A percentile compares a stretch with the other conserved stretches of the same genome.
Evolutionary conservation across 75 land plant genomes (phyloP).

Genomic region (Picea sitchensis): DNA sequence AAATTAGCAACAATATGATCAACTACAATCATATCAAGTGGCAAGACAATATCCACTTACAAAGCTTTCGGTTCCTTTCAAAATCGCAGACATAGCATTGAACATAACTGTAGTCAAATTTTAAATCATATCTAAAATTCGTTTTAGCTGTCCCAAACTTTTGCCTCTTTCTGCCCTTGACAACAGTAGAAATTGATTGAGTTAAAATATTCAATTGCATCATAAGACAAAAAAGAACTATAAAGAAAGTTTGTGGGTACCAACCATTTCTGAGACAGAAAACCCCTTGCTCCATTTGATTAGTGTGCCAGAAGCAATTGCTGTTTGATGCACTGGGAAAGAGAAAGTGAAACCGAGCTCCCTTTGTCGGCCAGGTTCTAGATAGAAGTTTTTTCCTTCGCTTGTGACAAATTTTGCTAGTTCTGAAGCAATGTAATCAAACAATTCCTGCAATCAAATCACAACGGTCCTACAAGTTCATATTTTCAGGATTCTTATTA

Average conservation of each 20-base stretch:
- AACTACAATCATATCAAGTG: neutral
- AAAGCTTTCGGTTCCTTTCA: neutral
- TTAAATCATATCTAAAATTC: neutral
- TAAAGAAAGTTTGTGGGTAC: conserved; percentile 7
- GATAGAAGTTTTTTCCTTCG: conserved; percentile 41
- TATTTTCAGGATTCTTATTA: conserved; percentile 62
- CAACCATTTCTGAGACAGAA: conserved; percentile 60
- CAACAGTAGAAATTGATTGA: neutral
- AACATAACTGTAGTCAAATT: conserved; percentile 1
- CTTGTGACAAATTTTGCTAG: conserved; percentile 50
- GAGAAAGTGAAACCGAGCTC: conserved; percentile 86
- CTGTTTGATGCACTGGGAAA: conserved; percentile 82
- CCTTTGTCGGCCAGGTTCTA: conserved; percentile 40
- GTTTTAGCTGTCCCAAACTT: neutral
- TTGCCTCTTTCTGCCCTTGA: conserved; percentile 4
- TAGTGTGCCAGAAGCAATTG: conserved; percentile 72
- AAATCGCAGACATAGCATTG: neutral
- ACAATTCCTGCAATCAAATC: conserved; percentile 48
- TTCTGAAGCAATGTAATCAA: conserved; percentile 71
- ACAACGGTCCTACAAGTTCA: conserved; percentile 34
- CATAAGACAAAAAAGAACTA: neutral
- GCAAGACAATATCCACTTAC: neutral
- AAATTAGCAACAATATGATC: too few relatives aligned
- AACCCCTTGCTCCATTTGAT: conserved; percentile 93
- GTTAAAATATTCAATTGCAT: neutral